phyloP scores from a whole-genome alignment of 2,329 filamentous ascomycete genomes.

The Triangularia setosa region DNA sequence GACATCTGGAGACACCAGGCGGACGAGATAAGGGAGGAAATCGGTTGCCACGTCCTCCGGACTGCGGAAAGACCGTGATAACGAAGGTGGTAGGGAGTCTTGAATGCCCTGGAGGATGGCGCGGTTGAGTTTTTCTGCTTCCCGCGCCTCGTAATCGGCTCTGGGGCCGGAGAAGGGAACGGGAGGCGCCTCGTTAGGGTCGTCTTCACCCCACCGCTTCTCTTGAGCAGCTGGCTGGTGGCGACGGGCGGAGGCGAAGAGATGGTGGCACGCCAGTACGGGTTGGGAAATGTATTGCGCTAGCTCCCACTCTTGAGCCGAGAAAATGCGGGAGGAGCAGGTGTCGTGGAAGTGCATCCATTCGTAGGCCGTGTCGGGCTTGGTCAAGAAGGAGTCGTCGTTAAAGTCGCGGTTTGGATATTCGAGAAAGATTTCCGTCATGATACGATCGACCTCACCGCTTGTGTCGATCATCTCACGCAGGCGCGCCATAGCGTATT shows the following conservation, averaged over 20 bases:
- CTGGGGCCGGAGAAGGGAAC: conserved; percentile 77
- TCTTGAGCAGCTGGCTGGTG: conserved; percentile 39
- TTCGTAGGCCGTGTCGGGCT: conserved; percentile 83
- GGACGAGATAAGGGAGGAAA: conserved; percentile 77
- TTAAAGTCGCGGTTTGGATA: conserved; percentile 88
- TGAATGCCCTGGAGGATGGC: conserved; percentile 72
- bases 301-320: conserved; percentile 91
- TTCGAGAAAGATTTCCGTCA: conserved; percentile 78
- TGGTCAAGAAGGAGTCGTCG: conserved; percentile 85
- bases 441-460: conserved; percentile 73
- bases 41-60: conserved; percentile 74
- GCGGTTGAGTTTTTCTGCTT: conserved; percentile 75
- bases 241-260: conserved; percentile 73
- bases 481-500: conserved; percentile 66
- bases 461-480: conserved; percentile 74
- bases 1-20: conserved; percentile 82
- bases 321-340: conserved; percentile 72
- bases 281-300: conserved; percentile 82
- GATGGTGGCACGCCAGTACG: conserved; percentile 81
- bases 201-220: conserved; percentile 46
- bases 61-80: conserved; percentile 76
- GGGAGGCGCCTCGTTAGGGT: conserved; percentile 45
- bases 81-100: conserved; percentile 63
- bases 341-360: conserved; percentile 93
- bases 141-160: conserved; percentile 76